Percentiles rank a stretch among this genome's conserved stretches.
Conservation (phyloP, 192 early-diverging fungal genomes). For the Umbelopsis vinacea region DNA sequence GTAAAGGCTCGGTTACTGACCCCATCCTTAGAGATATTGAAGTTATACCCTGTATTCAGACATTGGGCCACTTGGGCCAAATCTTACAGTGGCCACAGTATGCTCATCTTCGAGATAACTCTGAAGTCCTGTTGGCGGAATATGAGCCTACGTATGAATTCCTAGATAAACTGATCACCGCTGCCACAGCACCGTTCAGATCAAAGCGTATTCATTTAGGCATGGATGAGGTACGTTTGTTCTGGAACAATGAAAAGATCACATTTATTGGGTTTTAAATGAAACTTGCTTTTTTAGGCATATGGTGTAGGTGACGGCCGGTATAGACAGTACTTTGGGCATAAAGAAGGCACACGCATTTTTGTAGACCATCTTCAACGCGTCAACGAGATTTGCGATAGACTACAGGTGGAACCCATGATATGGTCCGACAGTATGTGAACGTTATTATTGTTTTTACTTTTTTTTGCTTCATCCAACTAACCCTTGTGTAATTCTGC, state of each 20-base stretch:
- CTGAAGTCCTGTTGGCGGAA: conserved; percentile 74
- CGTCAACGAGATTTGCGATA: conserved; percentile 72
- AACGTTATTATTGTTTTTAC: no score
- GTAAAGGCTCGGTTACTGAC: not conserved
- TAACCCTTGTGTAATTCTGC: not conserved
- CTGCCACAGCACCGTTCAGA: conserved; percentile 67
- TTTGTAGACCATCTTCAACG: conserved; percentile 78
- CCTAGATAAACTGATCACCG: conserved; percentile 72
- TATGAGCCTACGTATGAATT: conserved; percentile 81
- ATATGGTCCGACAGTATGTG: conserved; percentile 87
- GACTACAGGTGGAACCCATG: conserved; percentile 69
- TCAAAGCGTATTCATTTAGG: conserved; percentile 86
- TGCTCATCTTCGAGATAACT: conserved; percentile 75
- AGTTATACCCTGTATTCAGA: conserved; percentile 89
- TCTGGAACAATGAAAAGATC: no score
- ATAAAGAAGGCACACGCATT: conserved; percentile 71
- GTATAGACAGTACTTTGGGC: conserved; percentile 75
- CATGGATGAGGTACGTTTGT: conserved; percentile 74
- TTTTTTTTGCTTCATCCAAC: no score
- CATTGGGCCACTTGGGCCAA: conserved; percentile 87
- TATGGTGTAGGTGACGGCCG: conserved; percentile 86
- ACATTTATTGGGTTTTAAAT: no score
- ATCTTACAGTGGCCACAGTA: conserved; percentile 89
- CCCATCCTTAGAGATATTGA: conserved; percentile 73
- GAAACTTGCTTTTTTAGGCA: conserved; percentile 35